Base-by-base conservation (phyloP, 2,329 filamentous ascomycete species). In the Ophiostoma sp. region DNA sequence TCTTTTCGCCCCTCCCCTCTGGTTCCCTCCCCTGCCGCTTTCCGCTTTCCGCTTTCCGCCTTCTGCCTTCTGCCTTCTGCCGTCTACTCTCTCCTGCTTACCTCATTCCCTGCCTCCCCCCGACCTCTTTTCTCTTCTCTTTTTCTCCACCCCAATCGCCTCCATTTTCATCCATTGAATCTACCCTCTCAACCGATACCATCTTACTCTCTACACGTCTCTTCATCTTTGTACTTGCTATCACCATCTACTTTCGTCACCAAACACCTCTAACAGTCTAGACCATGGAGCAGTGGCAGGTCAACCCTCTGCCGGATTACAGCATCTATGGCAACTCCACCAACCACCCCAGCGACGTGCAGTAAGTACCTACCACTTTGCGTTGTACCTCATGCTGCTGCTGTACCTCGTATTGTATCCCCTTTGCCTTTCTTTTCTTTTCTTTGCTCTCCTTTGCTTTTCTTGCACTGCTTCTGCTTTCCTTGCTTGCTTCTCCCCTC, bases 241-340 rank as follows among this genome's bases (percentile, higher is more conserved):
- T 12, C 7, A 58, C 52, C 27, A 38, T 6, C 11, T 38, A 27
- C 27, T 4, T 36, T 18, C n/a, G 9, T 38, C 52, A 38, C 49
- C 7, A 11, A 49, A 11, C 11, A 14, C 11, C 4, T 58, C 60
- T 63, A 63, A 63, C 60, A 63, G 42, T 42, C 40, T 63, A 85
- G 83, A 82, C 78, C 78, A 86, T 86, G 84, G 82, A 86, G 80
- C 83, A 85, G 78, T 86, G 84, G 84, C 82, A 85, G 78, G 82
- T 86, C 77, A 83, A 83, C 79, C 83, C 83, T 73, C 81, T 86
- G 78, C 83, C 83, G 79, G 83, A 85, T 78, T 84, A 85, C 79
- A 81, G 85, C 79, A 81, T 85, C 74, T 85, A 84, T 79, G 78
- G 81, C 76, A 83, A 81, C 78, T 79, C 79, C 77, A 79, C 82